Base-by-base conservation (phyloP, 75 land plant genomes). In the Isoetes taiwanensis region DNA sequence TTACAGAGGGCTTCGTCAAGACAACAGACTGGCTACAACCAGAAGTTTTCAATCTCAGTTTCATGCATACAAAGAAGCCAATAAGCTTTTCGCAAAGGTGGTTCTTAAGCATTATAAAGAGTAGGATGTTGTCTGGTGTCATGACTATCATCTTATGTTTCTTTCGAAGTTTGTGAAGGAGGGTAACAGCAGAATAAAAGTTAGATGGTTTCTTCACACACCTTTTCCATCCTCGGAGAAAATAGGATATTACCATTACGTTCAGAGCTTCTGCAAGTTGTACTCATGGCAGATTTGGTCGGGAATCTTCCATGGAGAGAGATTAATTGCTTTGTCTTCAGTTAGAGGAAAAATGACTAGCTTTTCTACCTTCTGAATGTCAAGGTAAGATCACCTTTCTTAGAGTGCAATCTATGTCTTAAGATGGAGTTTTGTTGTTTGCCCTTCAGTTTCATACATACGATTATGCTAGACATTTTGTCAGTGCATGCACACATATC, bases 121-220 rank as follows among this genome's bases (percentile, higher is more conserved):
- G 28, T 89, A 90, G 12, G 99, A 89, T 78, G 83, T 94, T 52
- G 97, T 94, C n/a, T 94, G 99, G 99, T 88, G 96, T 58, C 99
- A 94, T 79, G 99, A 94, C 50, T 94, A 94, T 75, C 99, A 94
- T 65, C 86, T 94, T 12, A 94, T 94, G 99, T 88, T 77, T 58
- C 96, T 94, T 32, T 96, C 99, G 4, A 65, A 88, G 59, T 90
- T 72, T 71, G 64, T 94, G 1, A 94, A 94, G 71, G 76, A 84
- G 5, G 39, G 76, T 34, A 68, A 94, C 50, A 66, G 65, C 38
- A 68, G 65, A 1, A 80, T 94, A 82, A 94, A 94, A 75, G 99
- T 94, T 59, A 96, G 99, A n/a, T 94, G 99, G 99, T 94, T 94
- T 65, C 78, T 94, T 34, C 99, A 94, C 56, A 94, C 99, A 6